These are phyloP conservation scores for Colletotrichum horii DNA, from an alignment of 2,329 filamentous ascomycete genomes.

Conservation along the genomic window DNA sequence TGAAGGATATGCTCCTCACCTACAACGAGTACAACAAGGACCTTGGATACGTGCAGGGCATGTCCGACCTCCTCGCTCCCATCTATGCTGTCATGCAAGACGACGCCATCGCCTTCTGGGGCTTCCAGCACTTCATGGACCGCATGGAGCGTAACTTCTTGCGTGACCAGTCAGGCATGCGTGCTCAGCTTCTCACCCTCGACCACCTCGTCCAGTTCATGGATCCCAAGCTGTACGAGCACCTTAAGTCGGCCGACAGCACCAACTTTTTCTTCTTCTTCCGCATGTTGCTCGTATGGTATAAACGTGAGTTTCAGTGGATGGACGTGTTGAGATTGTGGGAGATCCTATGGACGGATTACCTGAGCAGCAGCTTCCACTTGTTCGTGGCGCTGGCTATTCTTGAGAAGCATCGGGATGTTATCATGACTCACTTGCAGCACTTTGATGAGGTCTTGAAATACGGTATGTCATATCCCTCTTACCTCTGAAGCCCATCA, in stretches of 20 bases:
- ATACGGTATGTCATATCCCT: conserved; percentile 70
- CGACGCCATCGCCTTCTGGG: conserved; percentile 96
- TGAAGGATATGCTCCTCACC: conserved; percentile 98
- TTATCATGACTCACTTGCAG: conserved; percentile 93
- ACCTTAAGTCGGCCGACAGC: conserved; percentile 87
- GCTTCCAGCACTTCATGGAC: conserved; percentile 94
- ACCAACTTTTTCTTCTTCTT: conserved; percentile 99
- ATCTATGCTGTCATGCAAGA: conserved; percentile 98
- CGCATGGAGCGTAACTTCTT: conserved; percentile 98
- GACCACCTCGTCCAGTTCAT: conserved; percentile 97
- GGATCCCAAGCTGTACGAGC: conserved; percentile 91
- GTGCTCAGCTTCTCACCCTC: conserved; percentile 85
- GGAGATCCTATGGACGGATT: conserved; percentile 96
- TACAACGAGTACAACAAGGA: conserved; percentile 98
- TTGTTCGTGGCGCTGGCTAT: conserved; percentile 94
- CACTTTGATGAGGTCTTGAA: conserved; percentile 98
- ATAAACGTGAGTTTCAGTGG: conserved; percentile 96
- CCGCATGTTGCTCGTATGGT: conserved; percentile 98
- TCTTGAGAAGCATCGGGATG: conserved; percentile 91
- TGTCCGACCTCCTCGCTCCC: conserved; percentile 95
- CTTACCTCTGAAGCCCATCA: not conserved
- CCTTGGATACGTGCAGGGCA: conserved; percentile 96
- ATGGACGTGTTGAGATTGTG: conserved; percentile 84
- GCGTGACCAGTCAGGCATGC: conserved; percentile 95
- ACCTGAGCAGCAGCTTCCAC: conserved; percentile 86